These are phyloP conservation scores for Volvox reticuliferus DNA, from an alignment of 139 green algal species.

Conservation along the genomic window DNA sequence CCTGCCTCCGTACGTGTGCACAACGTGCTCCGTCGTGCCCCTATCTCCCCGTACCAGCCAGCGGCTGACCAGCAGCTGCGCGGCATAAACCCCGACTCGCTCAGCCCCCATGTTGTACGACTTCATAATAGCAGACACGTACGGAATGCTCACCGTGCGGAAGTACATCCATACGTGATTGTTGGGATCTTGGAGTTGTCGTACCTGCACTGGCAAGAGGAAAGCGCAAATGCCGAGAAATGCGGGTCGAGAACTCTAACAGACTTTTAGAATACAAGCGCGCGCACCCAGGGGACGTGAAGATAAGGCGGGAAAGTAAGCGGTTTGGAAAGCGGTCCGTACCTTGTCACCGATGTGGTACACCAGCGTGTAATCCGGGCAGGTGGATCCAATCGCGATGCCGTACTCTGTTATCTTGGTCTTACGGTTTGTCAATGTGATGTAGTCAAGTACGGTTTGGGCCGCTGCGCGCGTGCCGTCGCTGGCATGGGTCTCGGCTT, in stretches of 20 bases:
- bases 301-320: too few species aligned
- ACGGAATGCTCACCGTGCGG: background rate
- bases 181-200: slow-evolving; percentile 18
- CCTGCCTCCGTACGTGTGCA: too few species aligned
- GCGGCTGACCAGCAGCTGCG: too few species aligned
- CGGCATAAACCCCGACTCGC: too few species aligned
- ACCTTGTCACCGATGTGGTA: slow-evolving; percentile 24
- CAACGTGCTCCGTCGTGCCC: too few species aligned
- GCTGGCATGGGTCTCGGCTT: too few species aligned
- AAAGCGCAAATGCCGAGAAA: background rate
- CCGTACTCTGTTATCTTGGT: slow-evolving; percentile 23
- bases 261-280: too few species aligned
- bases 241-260: too few species aligned
- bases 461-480: background rate
- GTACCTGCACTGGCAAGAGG: background rate
- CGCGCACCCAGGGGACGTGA: too few species aligned
- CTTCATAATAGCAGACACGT: too few species aligned
- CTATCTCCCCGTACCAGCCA: too few species aligned
- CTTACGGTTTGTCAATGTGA: background rate
- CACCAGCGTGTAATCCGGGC: background rate
- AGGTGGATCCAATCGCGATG: slow-evolving; percentile 13
- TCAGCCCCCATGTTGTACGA: too few species aligned
- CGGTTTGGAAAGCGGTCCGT: background rate
- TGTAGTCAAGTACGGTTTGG: background rate
- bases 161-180: slow-evolving; percentile 41